Evolutionary conservation across 306 rosid species (phyloP).

Genomic region (Vachellia collinsii): DNA sequence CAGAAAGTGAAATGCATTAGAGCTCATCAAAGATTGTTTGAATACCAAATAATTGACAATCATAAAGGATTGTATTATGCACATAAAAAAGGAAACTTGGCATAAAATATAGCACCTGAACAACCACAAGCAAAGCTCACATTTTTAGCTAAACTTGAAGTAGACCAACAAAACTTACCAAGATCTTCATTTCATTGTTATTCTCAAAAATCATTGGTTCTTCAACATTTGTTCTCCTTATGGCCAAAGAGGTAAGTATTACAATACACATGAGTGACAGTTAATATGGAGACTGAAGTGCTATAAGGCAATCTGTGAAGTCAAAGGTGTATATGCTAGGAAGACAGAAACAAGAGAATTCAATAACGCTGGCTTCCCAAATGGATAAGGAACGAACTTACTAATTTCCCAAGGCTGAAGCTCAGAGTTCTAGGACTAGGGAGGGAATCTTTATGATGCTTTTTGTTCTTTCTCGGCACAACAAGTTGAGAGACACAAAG

Average conservation of each 20-base stretch:
- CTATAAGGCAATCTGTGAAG: not conserved
- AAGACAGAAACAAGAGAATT: not conserved
- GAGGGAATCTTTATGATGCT: not conserved
- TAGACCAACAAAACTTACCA: not conserved
- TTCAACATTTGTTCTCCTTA: not conserved
- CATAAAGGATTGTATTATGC: constrained; percentile 14
- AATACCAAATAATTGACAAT: not conserved
- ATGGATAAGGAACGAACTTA: not conserved
- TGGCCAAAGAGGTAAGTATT: not conserved
- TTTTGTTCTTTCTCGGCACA: not conserved
- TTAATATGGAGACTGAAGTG: not conserved
- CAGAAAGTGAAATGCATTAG: constrained; percentile 5
- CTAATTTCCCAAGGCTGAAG: not conserved
- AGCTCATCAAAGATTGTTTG: constrained; percentile 21
- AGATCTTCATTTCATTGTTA: not conserved
- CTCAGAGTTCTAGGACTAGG: not conserved
- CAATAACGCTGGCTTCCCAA: not conserved
- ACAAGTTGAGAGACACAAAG: not conserved
- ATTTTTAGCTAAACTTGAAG: not conserved
- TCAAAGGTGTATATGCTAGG: not conserved
- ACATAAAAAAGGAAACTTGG: constrained; percentile 14
- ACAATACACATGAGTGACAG: not conserved
- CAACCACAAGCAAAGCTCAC: constrained; percentile 13
- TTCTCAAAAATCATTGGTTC: not conserved
- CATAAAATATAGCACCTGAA: constrained; percentile 29